Conservation (phyloP, 306 rosid genomes). For the Cucurbita moschata region DNA sequence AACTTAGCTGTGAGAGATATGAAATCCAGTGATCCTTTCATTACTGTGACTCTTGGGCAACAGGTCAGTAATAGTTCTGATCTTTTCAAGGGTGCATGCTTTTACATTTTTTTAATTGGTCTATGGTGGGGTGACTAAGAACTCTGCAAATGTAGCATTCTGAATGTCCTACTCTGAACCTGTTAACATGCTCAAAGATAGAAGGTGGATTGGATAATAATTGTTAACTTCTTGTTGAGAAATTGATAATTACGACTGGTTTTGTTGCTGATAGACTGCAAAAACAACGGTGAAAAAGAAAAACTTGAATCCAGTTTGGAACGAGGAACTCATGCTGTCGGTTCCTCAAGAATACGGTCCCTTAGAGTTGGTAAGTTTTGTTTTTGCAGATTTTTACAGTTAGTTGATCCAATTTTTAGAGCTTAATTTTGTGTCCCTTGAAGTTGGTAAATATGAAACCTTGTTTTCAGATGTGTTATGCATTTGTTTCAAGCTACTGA, state of each 20-base stretch:
- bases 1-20: conserved; percentile 82
- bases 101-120: not conserved
- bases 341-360: conserved; percentile 70
- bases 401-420: not conserved
- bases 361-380: conserved; percentile 59
- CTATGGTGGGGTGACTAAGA: not conserved
- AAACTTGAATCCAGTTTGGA: conserved; percentile 97
- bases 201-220: not conserved
- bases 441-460: not conserved
- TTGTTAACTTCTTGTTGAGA: not conserved
- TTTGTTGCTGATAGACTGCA: conserved; percentile 33
- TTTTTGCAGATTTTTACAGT: not conserved
- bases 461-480: not conserved
- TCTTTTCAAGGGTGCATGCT: not conserved
- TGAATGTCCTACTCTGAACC: not conserved
- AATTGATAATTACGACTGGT: conserved; percentile 5
- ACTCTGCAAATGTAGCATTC: not conserved
- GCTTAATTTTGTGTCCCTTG: not conserved
- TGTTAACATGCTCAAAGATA: not conserved
- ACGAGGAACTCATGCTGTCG: conserved; percentile 89
- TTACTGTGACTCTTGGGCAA: conserved; percentile 62
- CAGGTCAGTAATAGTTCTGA: conserved; percentile 48
- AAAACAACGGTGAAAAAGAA: conserved; percentile 46
- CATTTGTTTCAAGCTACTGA: not conserved
- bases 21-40: conserved; percentile 92